Evolutionary conservation across 257 asterid species (phyloP).

Genomic region (Capsicum chinense): DNA sequence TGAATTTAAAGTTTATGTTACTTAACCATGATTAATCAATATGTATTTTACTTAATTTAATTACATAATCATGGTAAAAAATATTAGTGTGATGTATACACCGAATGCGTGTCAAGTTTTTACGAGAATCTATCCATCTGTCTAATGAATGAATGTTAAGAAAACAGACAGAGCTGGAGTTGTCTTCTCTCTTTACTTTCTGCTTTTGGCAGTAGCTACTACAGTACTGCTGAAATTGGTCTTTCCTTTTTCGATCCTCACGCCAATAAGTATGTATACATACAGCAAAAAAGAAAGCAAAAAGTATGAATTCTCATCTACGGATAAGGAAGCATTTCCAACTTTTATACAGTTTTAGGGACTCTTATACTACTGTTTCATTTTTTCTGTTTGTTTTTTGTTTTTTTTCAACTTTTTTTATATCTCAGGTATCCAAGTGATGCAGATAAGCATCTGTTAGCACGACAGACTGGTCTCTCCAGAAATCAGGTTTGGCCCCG

Average conservation of each 20-base stretch:
- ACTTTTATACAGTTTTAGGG: slow-evolving; percentile 48
- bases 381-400: slow-evolving; percentile 58
- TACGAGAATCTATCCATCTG: not conserved
- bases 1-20: too few relatives aligned
- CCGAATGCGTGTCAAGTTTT: too few relatives aligned
- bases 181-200: slow-evolving; percentile 43
- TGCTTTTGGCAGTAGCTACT: slow-evolving; percentile 39
- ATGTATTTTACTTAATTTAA: too few relatives aligned
- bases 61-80: too few relatives aligned
- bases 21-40: too few relatives aligned
- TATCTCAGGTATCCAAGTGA: slow-evolving; percentile 99
- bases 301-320: slow-evolving; percentile 26
- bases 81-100: too few relatives aligned
- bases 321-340: slow-evolving; percentile 41
- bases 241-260: slow-evolving; percentile 53
- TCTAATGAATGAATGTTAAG: slow-evolving; percentile 31
- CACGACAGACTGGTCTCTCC: slow-evolving; percentile 98
- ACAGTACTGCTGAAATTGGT: slow-evolving; percentile 33
- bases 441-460: slow-evolving; percentile 97
- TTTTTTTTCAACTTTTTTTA: not conserved
- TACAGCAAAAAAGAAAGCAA: not conserved
- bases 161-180: slow-evolving; percentile 44
- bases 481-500: slow-evolving; percentile 71
- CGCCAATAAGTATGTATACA: slow-evolving; percentile 52
- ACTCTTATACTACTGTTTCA: slow-evolving; percentile 50